phyloP scores from a whole-genome alignment of 306 rosid genomes.

The Cucurbita ficifolia region DNA sequence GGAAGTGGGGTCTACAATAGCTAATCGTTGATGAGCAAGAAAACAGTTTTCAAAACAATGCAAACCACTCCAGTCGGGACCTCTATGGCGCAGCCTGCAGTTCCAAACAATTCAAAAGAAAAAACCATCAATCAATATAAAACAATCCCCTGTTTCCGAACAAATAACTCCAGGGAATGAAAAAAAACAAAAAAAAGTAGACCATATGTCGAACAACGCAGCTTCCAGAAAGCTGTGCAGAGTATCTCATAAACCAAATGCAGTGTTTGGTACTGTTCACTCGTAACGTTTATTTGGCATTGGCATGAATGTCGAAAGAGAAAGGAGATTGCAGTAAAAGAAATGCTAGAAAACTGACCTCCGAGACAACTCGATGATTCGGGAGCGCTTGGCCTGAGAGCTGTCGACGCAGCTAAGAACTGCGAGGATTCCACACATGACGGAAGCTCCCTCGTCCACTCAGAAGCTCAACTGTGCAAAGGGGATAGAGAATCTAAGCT shows the following conservation, averaged over 20 bases:
- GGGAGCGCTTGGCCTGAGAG: constrained; percentile 76
- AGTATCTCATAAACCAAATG: background rate
- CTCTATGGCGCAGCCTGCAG: constrained; percentile 70
- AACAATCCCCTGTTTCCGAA: background rate
- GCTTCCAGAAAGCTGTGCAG: too few species aligned
- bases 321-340: background rate
- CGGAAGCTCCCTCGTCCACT: constrained; percentile 16
- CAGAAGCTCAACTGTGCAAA: background rate
- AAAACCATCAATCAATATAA: background rate
- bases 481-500: background rate
- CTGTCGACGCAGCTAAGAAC: constrained; percentile 65
- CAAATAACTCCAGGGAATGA: background rate
- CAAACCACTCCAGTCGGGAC: constrained; percentile 98
- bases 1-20: constrained; percentile 83
- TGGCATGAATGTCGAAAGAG: background rate
- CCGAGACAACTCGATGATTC: constrained; percentile 77
- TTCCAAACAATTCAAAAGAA: background rate
- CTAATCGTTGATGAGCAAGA: constrained; percentile 90
- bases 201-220: too few species aligned
- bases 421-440: constrained; percentile 98
- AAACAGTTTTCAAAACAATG: constrained; percentile 63
- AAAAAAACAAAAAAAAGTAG: background rate
- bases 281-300: background rate
- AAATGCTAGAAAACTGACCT: constrained; percentile 26
- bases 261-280: background rate